Base-by-base conservation (phyloP, 225 moss, liverwort and hornwort species). In the Pleurozium schreberi region DNA sequence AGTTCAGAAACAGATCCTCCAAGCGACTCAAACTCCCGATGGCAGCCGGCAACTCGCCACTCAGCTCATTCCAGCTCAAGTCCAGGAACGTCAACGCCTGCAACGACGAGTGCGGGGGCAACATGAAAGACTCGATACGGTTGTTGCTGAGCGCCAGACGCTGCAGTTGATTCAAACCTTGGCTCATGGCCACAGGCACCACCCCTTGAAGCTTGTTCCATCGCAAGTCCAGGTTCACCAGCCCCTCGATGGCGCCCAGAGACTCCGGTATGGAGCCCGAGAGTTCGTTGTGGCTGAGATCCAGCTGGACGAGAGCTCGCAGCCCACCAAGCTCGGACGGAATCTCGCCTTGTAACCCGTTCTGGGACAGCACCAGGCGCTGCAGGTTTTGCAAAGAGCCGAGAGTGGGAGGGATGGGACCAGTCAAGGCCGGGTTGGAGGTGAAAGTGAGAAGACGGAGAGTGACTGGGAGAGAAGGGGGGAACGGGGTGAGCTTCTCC, bases 361-460 rank as follows among this genome's bases (percentile, higher is more conserved):
- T 95, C 25, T 94, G 89, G 5, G 86, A 89, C 38, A 94, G 45
- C 12, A 91, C 83, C 18, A 94, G 49, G 19, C 90, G 89, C 21
- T 92, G 70, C 5, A 94, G 85, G 0, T 70, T 68, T 4, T 28
- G 52, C 53, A 92, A 87, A 19, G 57, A 26, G 12, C 80, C 43
- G 14, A 93, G 6, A 0, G 38, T 33, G 12, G 82, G 1, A 2
- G 94, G 92, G 25, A 94, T 70, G 3, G 88, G 8, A 8, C 94
- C 93, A 0, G 42, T 36, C 11, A 94, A 47, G 2, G 88, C 83
- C 1, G 88, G 86, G 73, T 92, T 93, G 2, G 87, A 90, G 34
- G 85, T 88, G 75, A 98, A 81, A 14, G 94, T 93, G 65, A 98
- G 91, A 9, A 90, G 61, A 7, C 86, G 85, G 11, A 94, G 91